phyloP scores from a whole-genome alignment of 257 asterid species.

The Fraxinus anomala region DNA sequence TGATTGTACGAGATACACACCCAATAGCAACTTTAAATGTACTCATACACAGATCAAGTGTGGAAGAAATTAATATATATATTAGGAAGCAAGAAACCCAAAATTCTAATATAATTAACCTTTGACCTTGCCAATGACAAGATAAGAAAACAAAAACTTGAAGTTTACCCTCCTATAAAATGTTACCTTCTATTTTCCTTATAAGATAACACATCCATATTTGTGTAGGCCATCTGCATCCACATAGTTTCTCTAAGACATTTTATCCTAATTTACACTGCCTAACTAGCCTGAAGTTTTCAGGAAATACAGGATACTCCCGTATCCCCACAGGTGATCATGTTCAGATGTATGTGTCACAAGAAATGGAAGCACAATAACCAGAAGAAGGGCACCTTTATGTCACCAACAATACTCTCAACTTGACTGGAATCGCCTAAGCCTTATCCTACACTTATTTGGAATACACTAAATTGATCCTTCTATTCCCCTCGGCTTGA shows the following conservation, averaged over 20 bases:
- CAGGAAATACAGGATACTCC: not conserved
- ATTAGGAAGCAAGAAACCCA: not conserved
- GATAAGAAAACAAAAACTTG: not conserved
- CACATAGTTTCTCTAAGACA: not conserved
- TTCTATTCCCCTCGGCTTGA: not conserved
- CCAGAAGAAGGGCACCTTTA: not conserved
- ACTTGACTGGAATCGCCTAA: not conserved
- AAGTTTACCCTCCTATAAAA: not conserved
- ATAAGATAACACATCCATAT: not conserved
- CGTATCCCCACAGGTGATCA: not conserved
- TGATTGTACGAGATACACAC: not conserved
- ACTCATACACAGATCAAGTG: not conserved
- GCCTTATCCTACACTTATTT: not conserved
- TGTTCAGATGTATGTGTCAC: not conserved
- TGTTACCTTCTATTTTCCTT: not conserved
- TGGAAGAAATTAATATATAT: not conserved
- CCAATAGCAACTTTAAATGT: not conserved
- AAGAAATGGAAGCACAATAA: not conserved
- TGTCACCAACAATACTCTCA: not conserved
- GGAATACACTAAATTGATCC: not conserved
- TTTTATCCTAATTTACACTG: constrained; percentile 1
- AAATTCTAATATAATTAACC: not conserved
- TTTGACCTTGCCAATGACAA: not conserved
- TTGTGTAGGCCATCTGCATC: not conserved
- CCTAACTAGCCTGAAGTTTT: not conserved